Conservation (phyloP, 371 early-diverging fungal species). For the Dipsacomyces acuminosporus region DNA sequence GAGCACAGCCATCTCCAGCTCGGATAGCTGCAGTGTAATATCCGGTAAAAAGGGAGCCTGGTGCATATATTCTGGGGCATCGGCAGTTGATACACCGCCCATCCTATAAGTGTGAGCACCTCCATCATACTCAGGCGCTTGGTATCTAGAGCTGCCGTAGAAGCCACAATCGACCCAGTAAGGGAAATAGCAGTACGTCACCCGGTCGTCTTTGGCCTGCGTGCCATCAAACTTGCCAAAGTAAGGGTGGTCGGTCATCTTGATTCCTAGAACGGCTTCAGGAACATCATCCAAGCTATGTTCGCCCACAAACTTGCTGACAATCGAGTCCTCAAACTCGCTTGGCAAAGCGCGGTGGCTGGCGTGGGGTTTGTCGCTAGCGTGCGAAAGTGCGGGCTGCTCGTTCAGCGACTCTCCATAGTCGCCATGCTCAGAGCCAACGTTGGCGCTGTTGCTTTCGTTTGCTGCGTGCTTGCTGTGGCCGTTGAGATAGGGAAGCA, state of each 20-base stretch:
- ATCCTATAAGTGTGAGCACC: slow-evolving; percentile 40
- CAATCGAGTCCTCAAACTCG: slow-evolving; percentile 41
- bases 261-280: slow-evolving; percentile 25
- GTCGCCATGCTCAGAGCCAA: too few species aligned
- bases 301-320: slow-evolving; percentile 18
- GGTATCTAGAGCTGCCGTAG: slow-evolving; percentile 58
- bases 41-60: slow-evolving; percentile 29
- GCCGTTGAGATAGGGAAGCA: slow-evolving; percentile 11
- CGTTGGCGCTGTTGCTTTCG: too few species aligned
- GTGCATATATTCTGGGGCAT: slow-evolving; percentile 36
- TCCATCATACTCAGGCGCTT: slow-evolving; percentile 1
- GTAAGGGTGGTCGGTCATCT: slow-evolving; percentile 50
- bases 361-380: too few species aligned
- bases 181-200: slow-evolving; percentile 70
- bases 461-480: too few species aligned
- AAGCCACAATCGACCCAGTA: slow-evolving; percentile 93
- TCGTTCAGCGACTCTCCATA: too few species aligned
- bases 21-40: slow-evolving; percentile 13
- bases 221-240: slow-evolving; percentile 55
- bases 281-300: slow-evolving; percentile 17
- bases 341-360: too few species aligned
- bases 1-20: slow-evolving; percentile 10
- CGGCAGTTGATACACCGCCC: slow-evolving; percentile 33
- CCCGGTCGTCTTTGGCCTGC: slow-evolving; percentile 34
- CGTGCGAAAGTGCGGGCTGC: too few species aligned